phyloP scores from a whole-genome alignment of 352 stramenopile genomes.

The Phytophthora tubulina region DNA sequence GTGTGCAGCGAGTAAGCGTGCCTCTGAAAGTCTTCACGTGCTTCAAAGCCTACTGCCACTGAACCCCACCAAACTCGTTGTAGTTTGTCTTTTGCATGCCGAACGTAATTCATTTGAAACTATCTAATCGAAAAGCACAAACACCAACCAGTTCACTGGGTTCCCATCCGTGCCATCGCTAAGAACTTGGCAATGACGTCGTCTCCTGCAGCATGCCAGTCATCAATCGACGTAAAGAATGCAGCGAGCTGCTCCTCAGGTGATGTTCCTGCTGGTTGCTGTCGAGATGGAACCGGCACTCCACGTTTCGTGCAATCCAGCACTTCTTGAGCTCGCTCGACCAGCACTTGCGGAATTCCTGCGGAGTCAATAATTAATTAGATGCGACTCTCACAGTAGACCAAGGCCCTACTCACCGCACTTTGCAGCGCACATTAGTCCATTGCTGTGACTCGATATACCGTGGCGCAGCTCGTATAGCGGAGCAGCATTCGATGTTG shows the following conservation, averaged over 20 bases:
- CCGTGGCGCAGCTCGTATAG: slow-evolving; percentile 73
- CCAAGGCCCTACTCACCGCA: slow-evolving; percentile 52
- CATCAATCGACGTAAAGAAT: slow-evolving; percentile 62
- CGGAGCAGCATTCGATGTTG: slow-evolving; percentile 42
- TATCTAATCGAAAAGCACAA: slow-evolving; percentile 32
- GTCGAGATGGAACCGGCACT: slow-evolving; percentile 36
- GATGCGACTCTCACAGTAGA: neutral
- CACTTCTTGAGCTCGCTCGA: slow-evolving; percentile 59
- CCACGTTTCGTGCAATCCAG: slow-evolving; percentile 46
- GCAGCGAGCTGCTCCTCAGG: slow-evolving; percentile 53
- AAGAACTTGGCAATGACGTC: slow-evolving; percentile 61
- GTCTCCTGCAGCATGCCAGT: slow-evolving; percentile 59
- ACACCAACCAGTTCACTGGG: slow-evolving; percentile 30
- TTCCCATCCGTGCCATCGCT: slow-evolving; percentile 57
- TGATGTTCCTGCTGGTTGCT: slow-evolving; percentile 38
- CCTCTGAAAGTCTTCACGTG: neutral
- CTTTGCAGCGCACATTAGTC: slow-evolving; percentile 68
- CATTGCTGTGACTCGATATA: slow-evolving; percentile 78
- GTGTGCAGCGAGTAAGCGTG: slow-evolving; percentile 31
- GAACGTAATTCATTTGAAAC: slow-evolving; percentile 19
- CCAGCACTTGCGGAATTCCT: slow-evolving; percentile 58
- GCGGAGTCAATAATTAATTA: slow-evolving; percentile 6
- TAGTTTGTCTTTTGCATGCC: neutral
- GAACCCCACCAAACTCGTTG: neutral
- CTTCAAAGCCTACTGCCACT: slow-evolving; percentile 24